Evolutionary conservation across 108 stramenopile genomes (phyloP).

Genomic region (Nannochloropsis granulata): DNA sequence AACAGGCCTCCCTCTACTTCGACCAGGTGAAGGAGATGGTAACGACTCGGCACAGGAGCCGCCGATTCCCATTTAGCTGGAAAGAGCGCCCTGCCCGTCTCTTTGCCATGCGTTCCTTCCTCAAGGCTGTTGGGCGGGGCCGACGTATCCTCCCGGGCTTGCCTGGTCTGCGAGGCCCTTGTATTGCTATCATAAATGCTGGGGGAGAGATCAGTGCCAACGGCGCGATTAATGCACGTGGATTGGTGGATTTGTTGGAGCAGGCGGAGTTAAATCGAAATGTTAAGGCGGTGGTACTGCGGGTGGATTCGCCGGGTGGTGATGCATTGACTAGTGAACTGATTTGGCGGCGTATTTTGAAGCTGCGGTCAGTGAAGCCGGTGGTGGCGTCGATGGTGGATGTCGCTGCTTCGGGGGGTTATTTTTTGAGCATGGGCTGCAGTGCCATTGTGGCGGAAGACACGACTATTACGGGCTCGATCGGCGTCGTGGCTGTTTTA

Average conservation of each 20-base stretch:
- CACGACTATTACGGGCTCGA: constrained; percentile 33
- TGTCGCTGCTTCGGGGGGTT: constrained; percentile 30
- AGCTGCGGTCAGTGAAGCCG: constrained; percentile 17
- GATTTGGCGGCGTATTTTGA: constrained; percentile 26
- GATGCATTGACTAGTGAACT: constrained; percentile 30
- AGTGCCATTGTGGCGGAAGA: constrained; percentile 30
- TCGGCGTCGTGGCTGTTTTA: constrained; percentile 23
- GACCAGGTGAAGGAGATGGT: background rate
- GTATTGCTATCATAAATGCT: background rate
- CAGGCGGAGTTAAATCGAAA: background rate
- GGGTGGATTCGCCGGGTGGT: constrained; percentile 29
- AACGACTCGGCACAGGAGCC: background rate
- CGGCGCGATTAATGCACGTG: background rate
- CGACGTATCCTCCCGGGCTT: background rate
- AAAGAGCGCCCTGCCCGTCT: background rate
- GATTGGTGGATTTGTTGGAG: background rate
- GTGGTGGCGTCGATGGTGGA: constrained; percentile 31
- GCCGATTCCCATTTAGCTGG: background rate
- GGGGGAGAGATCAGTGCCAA: background rate
- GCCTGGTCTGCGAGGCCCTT: background rate
- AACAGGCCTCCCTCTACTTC: background rate
- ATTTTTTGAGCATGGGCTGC: constrained; percentile 37
- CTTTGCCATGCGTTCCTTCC: background rate
- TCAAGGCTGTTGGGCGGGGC: background rate
- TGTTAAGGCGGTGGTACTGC: constrained; percentile 25